These are phyloP conservation scores for Colletotrichum orchidophilum DNA, from an alignment of 2,329 filamentous ascomycete genomes.

Conservation along the genomic window DNA sequence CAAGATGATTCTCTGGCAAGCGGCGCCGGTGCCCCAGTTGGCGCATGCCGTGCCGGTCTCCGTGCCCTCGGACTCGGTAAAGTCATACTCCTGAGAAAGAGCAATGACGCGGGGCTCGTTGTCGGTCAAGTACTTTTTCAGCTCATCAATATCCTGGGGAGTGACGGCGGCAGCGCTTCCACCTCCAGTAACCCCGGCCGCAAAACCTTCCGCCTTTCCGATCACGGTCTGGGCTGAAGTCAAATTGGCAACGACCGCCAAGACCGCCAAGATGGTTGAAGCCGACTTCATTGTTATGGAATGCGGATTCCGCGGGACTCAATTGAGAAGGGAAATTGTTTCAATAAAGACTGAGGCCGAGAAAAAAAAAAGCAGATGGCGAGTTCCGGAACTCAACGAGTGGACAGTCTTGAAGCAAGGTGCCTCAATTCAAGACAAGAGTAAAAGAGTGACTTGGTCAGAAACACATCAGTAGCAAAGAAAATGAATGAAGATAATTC, in stretches of 20 bases:
- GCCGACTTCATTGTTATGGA: constrained; percentile 18
- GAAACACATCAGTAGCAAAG: not conserved
- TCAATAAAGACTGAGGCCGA: not conserved
- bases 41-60: constrained; percentile 40
- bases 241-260: constrained; percentile 17
- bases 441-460: not conserved
- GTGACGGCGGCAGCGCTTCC: constrained; percentile 54
- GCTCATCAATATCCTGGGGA: constrained; percentile 55
- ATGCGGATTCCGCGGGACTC: not conserved
- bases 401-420: not conserved
- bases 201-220: constrained; percentile 43
- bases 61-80: constrained; percentile 38
- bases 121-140: constrained; percentile 40
- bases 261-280: constrained; percentile 22
- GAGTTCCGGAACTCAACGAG: constrained; percentile 20
- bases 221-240: constrained; percentile 33
- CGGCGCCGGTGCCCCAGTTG: constrained; percentile 34
- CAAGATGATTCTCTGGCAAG: constrained; percentile 36
- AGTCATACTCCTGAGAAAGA: constrained; percentile 41
- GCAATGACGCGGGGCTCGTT: constrained; percentile 37
- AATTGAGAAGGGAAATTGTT: not conserved
- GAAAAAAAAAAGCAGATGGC: not conserved
- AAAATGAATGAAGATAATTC: not conserved
- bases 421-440: not conserved
- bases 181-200: constrained; percentile 59